Evolutionary conservation across 1,139 yeast genomes (phyloP), one percentile per base, ranked within the genome.

Genomic region (Magnusiomyces suaveolens): DNA sequence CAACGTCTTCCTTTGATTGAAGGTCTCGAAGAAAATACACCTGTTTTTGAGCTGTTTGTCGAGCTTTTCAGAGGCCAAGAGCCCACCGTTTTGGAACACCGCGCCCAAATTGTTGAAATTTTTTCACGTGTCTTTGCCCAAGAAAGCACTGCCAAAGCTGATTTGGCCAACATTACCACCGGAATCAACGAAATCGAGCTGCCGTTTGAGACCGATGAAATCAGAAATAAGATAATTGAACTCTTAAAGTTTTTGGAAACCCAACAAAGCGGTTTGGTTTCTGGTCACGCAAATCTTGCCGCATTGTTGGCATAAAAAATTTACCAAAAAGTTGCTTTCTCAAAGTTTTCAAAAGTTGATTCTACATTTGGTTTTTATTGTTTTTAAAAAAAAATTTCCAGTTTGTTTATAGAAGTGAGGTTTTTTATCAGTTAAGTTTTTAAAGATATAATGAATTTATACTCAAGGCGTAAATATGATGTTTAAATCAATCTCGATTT

Each of bases 1-100:
- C 74, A 76, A 53, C 92, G 86, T 66, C 77, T 94, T 67, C 99
- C 99, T 53, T 79, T 92, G 67, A 81, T 83, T 67, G 82, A 90
- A 54, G 97, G 92, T 10, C 84, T 79, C 62, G 97, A 90, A 73
- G 99, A 92, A 72, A 89, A 92, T 72, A 81, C 83, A 38, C 97
- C 98, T 57, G 84, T 92, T 60, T 87, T 89, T 71, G 83, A 84
- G 66, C 76, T 90, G 63, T 78, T 92, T 59, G 74, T 85, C 66
- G 79, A 80, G 64, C 77, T 90, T 61, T 87, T 84, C 75, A 84
- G 81, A 67, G 69, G 76, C 56, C 79, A 82, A 62, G 79, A 84
- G 66, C 75, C 77, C 51, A 69, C 78, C 50, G 80, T 88, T 51
- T 69, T 79, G 50, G 69, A 71, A 46, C 79, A 80, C 63, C 82